Evolutionary conservation across 176 grass and related monocot species (phyloP), one percentile per base, ranked within the genome.

Genomic region (Oryza punctata): DNA sequence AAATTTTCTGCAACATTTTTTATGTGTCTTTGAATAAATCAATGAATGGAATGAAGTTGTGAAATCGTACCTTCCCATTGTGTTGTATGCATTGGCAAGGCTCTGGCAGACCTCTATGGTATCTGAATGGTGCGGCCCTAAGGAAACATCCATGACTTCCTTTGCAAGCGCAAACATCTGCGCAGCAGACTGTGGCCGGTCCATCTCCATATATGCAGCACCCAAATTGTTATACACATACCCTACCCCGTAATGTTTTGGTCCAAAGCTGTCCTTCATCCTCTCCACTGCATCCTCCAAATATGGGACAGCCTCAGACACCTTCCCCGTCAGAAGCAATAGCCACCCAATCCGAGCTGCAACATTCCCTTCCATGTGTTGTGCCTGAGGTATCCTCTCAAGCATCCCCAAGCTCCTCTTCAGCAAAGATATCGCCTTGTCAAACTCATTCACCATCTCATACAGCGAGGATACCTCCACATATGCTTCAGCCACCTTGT

Each of bases 141-240:
- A 69, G 16, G 96, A 91, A 61, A 94, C 87, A 38, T 98, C 89
- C 91, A 98, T 93, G 47, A 95, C 73, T 21, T 98, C 91, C 78
- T 94, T 95, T 16, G 96, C 91, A 0, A 93, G 85, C 7, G 93
- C 87, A 61, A 95, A 95, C 96, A 95, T 98, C 82, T 98, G 93
- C 2, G 93, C 93, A 69, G 93, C 91, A 61, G 91, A 88, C 35
- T 98, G 91, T 12, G 80, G 89, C 30, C 93, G 85, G 28, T 91
- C 93, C 81, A 98, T 91, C 87, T 98, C 93, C 93, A 92, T 90
- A 67, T 93, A 98, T 0, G 96, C 96, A 79, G 91, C 89, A 52
- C 93, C 93, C 80, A 95, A 84, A 80, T 98, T 95, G 82, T 98
- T 94, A 57, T 92, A 98, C 12, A 98, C 80, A 83, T 95, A 95